These are phyloP conservation scores for Saitozyma podzolica DNA, from an alignment of 768 basidiomycete genomes.

Conservation along the genomic window DNA sequence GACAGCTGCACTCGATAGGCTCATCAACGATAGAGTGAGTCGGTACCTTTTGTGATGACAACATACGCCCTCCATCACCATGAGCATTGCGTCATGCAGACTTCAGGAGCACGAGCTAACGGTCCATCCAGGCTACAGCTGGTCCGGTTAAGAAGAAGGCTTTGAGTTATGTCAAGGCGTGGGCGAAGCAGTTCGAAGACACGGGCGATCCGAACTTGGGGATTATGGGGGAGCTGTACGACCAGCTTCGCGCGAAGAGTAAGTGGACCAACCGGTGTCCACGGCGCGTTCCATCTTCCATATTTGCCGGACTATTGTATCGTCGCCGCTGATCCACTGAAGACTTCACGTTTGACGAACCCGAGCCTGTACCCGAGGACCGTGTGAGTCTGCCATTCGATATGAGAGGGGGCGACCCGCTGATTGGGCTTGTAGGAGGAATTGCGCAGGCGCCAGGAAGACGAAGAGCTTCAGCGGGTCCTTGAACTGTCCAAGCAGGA, in stretches of 20 bases:
- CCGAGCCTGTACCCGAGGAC: slow-evolving; percentile 37
- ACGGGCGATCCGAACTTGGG: slow-evolving; percentile 70
- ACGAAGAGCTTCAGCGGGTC: slow-evolving; percentile 90
- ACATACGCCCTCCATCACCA: background rate
- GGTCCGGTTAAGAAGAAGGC: slow-evolving; percentile 82
- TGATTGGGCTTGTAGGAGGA: slow-evolving; percentile 59
- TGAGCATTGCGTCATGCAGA: background rate
- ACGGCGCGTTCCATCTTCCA: slow-evolving; percentile 5
- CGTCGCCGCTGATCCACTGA: slow-evolving; percentile 3
- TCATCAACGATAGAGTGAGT: slow-evolving; percentile 80
- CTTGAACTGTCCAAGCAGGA: slow-evolving; percentile 92
- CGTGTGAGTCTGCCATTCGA: slow-evolving; percentile 17
- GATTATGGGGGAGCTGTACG: slow-evolving; percentile 87
- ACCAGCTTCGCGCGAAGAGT: slow-evolving; percentile 80
- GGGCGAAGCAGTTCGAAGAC: slow-evolving; percentile 78
- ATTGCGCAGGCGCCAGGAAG: slow-evolving; percentile 77
- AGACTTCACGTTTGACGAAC: slow-evolving; percentile 38
- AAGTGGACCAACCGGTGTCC: slow-evolving; percentile 18
- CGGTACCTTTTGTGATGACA: too few relatives aligned
- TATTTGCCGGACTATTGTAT: background rate
- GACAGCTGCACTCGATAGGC: slow-evolving; percentile 80
- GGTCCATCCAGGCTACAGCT: slow-evolving; percentile 65
- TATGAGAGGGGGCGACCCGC: slow-evolving; percentile 2
- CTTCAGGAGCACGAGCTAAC: background rate
- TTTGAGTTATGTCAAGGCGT: slow-evolving; percentile 70